Conservation (phyloP, 164 flowering plant species). For the Piper longum region DNA sequence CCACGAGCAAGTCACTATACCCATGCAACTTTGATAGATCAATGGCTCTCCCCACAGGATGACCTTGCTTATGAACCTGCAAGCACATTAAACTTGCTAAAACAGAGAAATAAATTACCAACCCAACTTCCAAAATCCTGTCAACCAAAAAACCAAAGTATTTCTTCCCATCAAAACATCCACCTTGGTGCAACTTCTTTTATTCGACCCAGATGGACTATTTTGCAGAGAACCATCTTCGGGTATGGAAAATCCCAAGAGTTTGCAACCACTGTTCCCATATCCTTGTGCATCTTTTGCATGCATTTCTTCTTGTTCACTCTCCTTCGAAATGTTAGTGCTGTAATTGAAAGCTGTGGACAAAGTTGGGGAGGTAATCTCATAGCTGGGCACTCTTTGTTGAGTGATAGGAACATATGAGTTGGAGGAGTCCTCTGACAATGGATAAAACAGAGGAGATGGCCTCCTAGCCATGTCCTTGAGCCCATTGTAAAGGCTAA, state of each 20-base stretch:
- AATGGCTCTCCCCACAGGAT: constrained; percentile 75
- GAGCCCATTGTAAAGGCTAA: constrained; percentile 27
- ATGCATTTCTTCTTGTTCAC: constrained; percentile 1
- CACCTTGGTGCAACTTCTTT: constrained; percentile 90
- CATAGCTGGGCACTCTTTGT: constrained; percentile 17
- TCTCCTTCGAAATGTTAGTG: constrained; percentile 9
- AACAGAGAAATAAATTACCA: neutral
- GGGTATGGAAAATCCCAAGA: constrained; percentile 67
- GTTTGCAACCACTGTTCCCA: constrained; percentile 27
- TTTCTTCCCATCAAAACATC: neutral
- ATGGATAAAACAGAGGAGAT: neutral
- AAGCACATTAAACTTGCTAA: constrained; percentile 3
- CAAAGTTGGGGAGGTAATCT: constrained; percentile 12
- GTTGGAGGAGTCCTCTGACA: constrained; percentile 1
- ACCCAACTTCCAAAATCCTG: neutral
- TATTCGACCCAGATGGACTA: constrained; percentile 24
- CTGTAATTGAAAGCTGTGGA: constrained; percentile 13
- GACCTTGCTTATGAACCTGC: constrained; percentile 97
- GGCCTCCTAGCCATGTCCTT: constrained; percentile 18
- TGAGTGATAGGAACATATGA: constrained; percentile 13
- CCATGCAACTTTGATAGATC: constrained; percentile 65
- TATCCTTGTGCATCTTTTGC: neutral
- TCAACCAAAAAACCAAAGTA: neutral
- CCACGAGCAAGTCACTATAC: constrained; percentile 48
- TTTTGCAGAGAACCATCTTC: constrained; percentile 29